These are phyloP conservation scores for Phaeosphaeriaceae sp. DNA, from an alignment of 2,329 filamentous ascomycete genomes.

Conservation along the genomic window DNA sequence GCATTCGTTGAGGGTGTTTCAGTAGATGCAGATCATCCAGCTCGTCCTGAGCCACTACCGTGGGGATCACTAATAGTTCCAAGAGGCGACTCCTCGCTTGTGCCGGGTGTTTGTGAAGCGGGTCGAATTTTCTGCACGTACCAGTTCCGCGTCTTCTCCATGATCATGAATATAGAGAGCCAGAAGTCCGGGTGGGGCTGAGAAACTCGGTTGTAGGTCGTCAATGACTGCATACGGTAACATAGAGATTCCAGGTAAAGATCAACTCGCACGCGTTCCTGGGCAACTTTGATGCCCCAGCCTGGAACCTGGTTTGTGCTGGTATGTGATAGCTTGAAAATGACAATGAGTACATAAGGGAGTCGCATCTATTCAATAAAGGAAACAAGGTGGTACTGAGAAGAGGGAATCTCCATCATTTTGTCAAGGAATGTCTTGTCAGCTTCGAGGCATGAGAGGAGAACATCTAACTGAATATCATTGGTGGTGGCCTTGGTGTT, in stretches of 20 bases:
- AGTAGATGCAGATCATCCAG: too few species aligned
- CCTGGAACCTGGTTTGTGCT: slow-evolving; percentile 17
- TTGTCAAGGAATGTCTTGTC: slow-evolving; percentile 69
- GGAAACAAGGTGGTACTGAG: slow-evolving; percentile 23
- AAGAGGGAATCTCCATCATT: slow-evolving; percentile 73
- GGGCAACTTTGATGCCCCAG: slow-evolving; percentile 29
- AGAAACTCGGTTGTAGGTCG: slow-evolving; percentile 17
- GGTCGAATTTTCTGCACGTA: slow-evolving; percentile 16
- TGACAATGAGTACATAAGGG: slow-evolving; percentile 23
- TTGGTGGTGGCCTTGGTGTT: not conserved
- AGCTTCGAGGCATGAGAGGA: slow-evolving; percentile 60
- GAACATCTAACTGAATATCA: slow-evolving; percentile 16
- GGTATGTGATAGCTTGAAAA: slow-evolving; percentile 23
- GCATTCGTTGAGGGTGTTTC: too few species aligned
- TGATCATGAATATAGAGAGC: slow-evolving; percentile 25
- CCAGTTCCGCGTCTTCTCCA: slow-evolving; percentile 26
- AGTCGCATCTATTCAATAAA: slow-evolving; percentile 30
- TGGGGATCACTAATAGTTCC: not conserved
- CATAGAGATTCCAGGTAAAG: slow-evolving; percentile 30
- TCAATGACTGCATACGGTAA: slow-evolving; percentile 27
- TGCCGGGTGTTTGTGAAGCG: not conserved
- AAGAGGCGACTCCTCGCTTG: not conserved
- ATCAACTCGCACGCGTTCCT: slow-evolving; percentile 29
- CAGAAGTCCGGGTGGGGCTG: slow-evolving; percentile 26
- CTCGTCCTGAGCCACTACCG: not conserved